phyloP scores from a whole-genome alignment of 108 stramenopile genomes.

The Chaetoceros tenuissimus region DNA sequence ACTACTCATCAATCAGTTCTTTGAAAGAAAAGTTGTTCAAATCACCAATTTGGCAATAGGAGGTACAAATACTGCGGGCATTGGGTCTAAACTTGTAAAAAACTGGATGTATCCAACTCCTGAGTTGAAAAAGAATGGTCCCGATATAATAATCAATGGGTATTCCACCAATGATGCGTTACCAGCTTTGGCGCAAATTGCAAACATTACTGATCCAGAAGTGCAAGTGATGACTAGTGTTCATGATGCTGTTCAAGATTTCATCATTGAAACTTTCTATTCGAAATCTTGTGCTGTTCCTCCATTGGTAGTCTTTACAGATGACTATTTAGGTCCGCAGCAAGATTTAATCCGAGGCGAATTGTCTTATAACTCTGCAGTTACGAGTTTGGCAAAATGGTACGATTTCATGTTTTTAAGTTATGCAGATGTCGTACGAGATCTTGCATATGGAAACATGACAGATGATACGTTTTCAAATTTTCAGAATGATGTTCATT shows the following conservation, averaged over 20 bases:
- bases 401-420: constrained; percentile 18
- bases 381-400: constrained; percentile 2
- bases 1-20: constrained; percentile 1
- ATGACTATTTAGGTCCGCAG: constrained; percentile 66
- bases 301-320: constrained; percentile 47
- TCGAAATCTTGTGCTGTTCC: constrained; percentile 13
- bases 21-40: constrained; percentile 5
- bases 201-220: constrained; percentile 4
- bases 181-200: too few relatives aligned
- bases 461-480: constrained; percentile 16
- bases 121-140: constrained; percentile 25
- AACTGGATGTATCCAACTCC: constrained; percentile 15
- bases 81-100: constrained; percentile 28
- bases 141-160: constrained; percentile 60
- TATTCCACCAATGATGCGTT: constrained; percentile 61
- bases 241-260: constrained; percentile 22
- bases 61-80: constrained; percentile 57
- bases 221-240: too few relatives aligned
- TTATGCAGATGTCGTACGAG: constrained; percentile 65
- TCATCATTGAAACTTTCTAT: constrained; percentile 20
- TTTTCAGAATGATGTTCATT: background rate
- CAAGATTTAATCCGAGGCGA: constrained; percentile 44
- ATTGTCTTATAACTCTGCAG: too few relatives aligned
- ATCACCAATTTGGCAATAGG: constrained; percentile 41
- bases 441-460: constrained; percentile 61